Conservation (phyloP, 2,329 filamentous ascomycete genomes). For the Ophiosphaerella herpotricha region DNA sequence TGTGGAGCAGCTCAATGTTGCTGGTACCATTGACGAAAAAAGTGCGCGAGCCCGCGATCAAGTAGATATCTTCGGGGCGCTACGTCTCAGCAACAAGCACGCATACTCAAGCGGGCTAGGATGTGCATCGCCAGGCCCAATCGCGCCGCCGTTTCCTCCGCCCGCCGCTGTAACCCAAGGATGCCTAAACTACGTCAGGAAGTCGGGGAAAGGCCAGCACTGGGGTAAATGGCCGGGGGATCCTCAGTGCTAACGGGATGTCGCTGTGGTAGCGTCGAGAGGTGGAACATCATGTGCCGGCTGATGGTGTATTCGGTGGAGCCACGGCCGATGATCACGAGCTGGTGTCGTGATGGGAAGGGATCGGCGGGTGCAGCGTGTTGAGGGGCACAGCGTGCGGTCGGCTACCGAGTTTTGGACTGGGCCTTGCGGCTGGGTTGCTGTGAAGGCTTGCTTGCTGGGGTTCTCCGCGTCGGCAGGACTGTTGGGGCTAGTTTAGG, state of each 20-base stretch:
- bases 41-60: too few relatives aligned
- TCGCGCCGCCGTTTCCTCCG: constrained; percentile 4
- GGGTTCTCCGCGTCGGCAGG: constrained; percentile 1
- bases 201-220: constrained; percentile 18
- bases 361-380: constrained; percentile 8
- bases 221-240: constrained; percentile 26
- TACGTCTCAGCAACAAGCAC: too few relatives aligned
- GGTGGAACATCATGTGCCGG: constrained; percentile 12
- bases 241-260: constrained; percentile 6
- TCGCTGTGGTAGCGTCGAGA: constrained; percentile 1
- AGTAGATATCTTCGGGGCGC: too few relatives aligned
- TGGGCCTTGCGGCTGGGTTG: not conserved
- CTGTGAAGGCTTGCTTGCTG: not conserved
- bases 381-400: not conserved
- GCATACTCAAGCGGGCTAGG: not conserved
- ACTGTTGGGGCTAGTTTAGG: not conserved
- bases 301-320: constrained; percentile 15
- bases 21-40: too few relatives aligned
- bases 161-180: constrained; percentile 21
- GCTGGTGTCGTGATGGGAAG: not conserved
- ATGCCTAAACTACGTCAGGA: constrained; percentile 13
- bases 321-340: constrained; percentile 18
- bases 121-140: constrained; percentile 12
- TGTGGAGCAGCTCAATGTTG: not conserved
- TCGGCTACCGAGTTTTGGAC: too few relatives aligned